Percentiles rank a stretch among this genome's conserved stretches.
These are phyloP conservation scores for Ascochyta koolunga DNA, from an alignment of 2,329 filamentous ascomycete species.

Conservation along the genomic window DNA sequence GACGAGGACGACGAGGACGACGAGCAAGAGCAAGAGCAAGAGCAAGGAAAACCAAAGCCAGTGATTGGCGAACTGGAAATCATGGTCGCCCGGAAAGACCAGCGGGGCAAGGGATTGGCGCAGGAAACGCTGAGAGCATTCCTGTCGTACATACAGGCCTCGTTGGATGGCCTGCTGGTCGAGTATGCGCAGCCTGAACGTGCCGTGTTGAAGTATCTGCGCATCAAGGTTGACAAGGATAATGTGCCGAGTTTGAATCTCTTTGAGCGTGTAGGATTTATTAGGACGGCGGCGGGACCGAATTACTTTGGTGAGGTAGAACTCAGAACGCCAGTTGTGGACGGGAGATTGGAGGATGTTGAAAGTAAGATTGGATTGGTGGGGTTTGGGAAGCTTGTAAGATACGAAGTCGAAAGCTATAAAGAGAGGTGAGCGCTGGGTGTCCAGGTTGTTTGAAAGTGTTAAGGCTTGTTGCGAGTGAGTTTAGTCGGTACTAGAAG, in stretches of 20 bases:
- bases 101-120: conserved; percentile 70
- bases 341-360: background rate
- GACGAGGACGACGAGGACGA: conserved; percentile 33
- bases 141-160: conserved; percentile 67
- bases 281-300: conserved; percentile 53
- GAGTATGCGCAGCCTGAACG: conserved; percentile 55
- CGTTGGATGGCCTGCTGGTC: conserved; percentile 61
- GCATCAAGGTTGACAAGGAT: conserved; percentile 65
- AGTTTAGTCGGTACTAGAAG: no score
- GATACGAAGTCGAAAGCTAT: background rate
- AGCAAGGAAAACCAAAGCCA: background rate
- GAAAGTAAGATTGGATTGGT: conserved; percentile 4
- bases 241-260: conserved; percentile 64
- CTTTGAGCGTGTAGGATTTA: conserved; percentile 67
- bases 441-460: no score
- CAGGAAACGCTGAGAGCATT: conserved; percentile 70
- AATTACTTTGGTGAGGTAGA: conserved; percentile 75
- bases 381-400: background rate
- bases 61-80: conserved; percentile 78
- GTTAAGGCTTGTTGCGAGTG: no score
- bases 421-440: background rate
- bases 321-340: conserved; percentile 19
- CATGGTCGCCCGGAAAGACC: conserved; percentile 72
- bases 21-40: conserved; percentile 13
- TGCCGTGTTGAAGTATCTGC: conserved; percentile 53